Base-by-base conservation (phyloP, 2,329 filamentous ascomycete genomes). In the Esteya vermicola region DNA sequence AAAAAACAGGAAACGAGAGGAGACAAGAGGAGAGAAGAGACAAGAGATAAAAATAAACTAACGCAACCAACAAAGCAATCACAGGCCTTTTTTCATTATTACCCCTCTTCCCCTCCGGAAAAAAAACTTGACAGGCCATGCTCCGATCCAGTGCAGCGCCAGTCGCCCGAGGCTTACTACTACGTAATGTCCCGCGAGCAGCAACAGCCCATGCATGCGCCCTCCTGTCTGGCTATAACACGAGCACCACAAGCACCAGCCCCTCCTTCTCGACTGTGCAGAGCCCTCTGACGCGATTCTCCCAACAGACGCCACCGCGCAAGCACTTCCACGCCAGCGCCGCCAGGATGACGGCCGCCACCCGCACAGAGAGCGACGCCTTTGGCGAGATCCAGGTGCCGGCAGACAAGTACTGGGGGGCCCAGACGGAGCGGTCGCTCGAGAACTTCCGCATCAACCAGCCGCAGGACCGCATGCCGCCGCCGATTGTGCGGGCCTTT, bases 391-490 rank as follows among this genome's bases (percentile, higher is more conserved):
- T 98, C 61, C 78, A 94, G 69, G 88, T 96, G 52, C 74, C 82
- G 32, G 72, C 73, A 49, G 85, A 94, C 75, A 89, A 82, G 70
- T 98, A 98, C 74, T 98, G 91, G 89, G 91, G 91, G 57, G 89
- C 89, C 45, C 89, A 95, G 72, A 95, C 89, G 40, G 82, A 95
- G 73, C 81, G 89, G 51, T 96, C 89, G 39, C 75, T 96, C 60
- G 81, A 83, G 63, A 98, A 98, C 72, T 98, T 98, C 74, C 82
- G 81, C 62, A 96, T 98, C 77, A 96, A 96, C 68, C 91, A 96
- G 72, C 91, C 91, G 45, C 85, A 94, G 65, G 91, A 98, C 60
- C 86, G 91, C 60, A 96, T 96, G 88, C 91, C 91, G 36, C 80
- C 85, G 49, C 83, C 88, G 34, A 81, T 98, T 52, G 70, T 96